phyloP scores from a whole-genome alignment of 768 basidiomycete species.

The Austroboletus festivus region DNA sequence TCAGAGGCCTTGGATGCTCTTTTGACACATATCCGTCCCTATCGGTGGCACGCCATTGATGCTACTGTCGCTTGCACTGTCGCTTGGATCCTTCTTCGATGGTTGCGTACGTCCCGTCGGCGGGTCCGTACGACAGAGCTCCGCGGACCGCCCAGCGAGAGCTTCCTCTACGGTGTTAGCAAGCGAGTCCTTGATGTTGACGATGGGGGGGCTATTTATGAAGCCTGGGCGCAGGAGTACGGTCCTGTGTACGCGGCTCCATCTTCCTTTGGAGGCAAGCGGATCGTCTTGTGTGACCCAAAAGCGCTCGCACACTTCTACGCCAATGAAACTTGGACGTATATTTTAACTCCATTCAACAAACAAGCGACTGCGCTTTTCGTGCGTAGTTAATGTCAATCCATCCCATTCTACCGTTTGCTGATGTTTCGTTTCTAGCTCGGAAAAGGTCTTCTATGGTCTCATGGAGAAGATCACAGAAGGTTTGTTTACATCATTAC shows the following conservation, averaged over 20 bases:
- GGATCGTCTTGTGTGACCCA: constrained; percentile 34
- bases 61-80: neutral
- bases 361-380: constrained; percentile 6
- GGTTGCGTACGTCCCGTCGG: constrained; percentile 31
- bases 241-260: constrained; percentile 12
- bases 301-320: constrained; percentile 24
- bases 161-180: constrained; percentile 10
- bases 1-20: neutral
- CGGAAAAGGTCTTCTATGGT: constrained; percentile 14
- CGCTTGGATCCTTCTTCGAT: constrained; percentile 6
- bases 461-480: constrained; percentile 1
- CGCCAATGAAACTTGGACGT: constrained; percentile 22
- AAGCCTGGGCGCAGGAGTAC: constrained; percentile 14
- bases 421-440: neutral
- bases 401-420: neutral
- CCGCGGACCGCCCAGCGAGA: constrained; percentile 8
- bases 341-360: constrained; percentile 35
- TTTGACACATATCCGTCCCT: neutral
- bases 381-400: neutral
- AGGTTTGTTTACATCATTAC: neutral
- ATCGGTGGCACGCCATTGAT: neutral
- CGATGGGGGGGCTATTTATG: constrained; percentile 5
- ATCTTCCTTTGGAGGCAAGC: constrained; percentile 1
- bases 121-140: constrained; percentile 1
- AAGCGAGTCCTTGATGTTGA: neutral